Evolutionary conservation across 2,329 filamentous ascomycete genomes (phyloP), one percentile per base, ranked within the genome.

Genomic region (Colletotrichum gloeosporioides): DNA sequence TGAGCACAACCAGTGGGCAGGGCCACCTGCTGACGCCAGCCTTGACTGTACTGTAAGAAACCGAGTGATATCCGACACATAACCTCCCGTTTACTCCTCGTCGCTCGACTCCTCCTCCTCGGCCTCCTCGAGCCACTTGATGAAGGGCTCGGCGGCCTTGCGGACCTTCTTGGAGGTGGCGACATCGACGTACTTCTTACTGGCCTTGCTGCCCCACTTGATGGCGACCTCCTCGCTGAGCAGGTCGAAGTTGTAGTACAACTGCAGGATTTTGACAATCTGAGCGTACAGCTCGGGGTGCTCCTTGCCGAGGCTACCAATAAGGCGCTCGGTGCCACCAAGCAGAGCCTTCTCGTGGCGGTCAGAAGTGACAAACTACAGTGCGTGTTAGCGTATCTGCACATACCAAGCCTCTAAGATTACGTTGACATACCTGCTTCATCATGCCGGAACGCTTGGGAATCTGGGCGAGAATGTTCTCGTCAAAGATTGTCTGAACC

Each of bases 291-390:
- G 91, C 62, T 96, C 93, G 1, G 96, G 93, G 84, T 95, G 92
- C 68, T 96, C 93, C 83, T 94, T 95, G 84, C 93, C 89, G 73
- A 92, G 88, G 64, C 87, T 83, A 76, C 92, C 93, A 77, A 99
- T 91, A 81, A 99, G 96, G 80, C 96, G 96, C 89, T 99, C 97
- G 57, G 96, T 96, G 78, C 97, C 97, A 80, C 97, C 97, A 9
- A 99, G 92, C 84, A 99, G 93, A 65, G 97, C 95, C 90, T 97
- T 98, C 88, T 99, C 93, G 84, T 99, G 96, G 81, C 95, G 95
- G 82, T 99, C 97, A 61, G 95, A 97, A 65, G 93, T 96, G 81
- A 97, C 92, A 87, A 98, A 90, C 93, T 93, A 65, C 69, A 13
- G 2, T 57, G 9, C 10, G 64, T 29, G 77, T 88, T 82, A 87